Evolutionary conservation across 2,329 filamentous ascomycete genomes (phyloP), one percentile per base, ranked within the genome.

Genomic region (Cryphonectria japonica): DNA sequence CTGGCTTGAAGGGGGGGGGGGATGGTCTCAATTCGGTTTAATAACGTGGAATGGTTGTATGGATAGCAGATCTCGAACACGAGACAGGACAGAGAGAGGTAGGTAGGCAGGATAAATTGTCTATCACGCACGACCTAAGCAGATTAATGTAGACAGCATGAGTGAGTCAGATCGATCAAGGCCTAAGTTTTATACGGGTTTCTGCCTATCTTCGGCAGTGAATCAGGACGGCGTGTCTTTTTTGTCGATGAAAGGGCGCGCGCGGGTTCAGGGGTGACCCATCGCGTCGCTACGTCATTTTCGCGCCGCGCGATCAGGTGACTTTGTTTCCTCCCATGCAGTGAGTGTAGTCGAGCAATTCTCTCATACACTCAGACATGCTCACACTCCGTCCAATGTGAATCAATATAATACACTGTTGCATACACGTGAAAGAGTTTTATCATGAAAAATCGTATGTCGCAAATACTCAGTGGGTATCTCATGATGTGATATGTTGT

Each of bases 221-320:
- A 68, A 63, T 72, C 69, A 71, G 43, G 11, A 5, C 71, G 71
- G 71, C 69, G 54, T 71, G 71, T 72, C 71, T 63, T 69, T 69
- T 34, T 16, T 65, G 63, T 52, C 63, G 63, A 50, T 8, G 16
- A 6, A 67, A 73, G 69, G 71, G 71, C 71, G 71, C 67, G 69
- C 43, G 43, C 37, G 46, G 46, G 46, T 59, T 22, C 57, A 41
- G 43, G 66, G 66, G 46, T 65, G 32, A 41, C 52, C 37, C 64
- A 16, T n/a, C 54, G 54, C 57, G 54, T 61, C 29, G 13, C 26
- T 50, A 68, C 66, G 66, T 68, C 66, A 61, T 61, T 29, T 60
- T 29, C 14, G 26, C 13, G 6, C n/a, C 66, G 66, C 66, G 66
- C 39, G 11, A 32, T 68, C 66, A 68, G 54, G 54, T 68, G 66